Evolutionary conservation across 345 rosid genomes (phyloP).

Genomic region (Linum trigynum): DNA sequence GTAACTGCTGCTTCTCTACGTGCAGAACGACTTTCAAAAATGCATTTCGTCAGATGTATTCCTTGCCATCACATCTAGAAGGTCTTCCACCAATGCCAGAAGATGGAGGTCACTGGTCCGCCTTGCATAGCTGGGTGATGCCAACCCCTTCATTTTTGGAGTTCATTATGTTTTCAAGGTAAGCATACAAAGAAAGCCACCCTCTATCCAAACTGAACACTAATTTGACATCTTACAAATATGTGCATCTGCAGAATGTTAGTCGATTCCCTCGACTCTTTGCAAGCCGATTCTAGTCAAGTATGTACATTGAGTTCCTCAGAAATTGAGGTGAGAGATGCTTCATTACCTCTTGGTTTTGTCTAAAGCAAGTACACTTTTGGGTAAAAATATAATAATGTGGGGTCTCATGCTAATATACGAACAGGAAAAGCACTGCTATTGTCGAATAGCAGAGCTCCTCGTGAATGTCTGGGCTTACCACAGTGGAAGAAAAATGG

Average conservation of each 20-base stretch:
- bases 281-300: slow-evolving; percentile 42
- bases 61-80: slow-evolving; percentile 52
- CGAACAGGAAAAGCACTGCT: slow-evolving; percentile 73
- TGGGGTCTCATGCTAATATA: slow-evolving; percentile 8
- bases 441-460: slow-evolving; percentile 78
- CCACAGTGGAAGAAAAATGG: slow-evolving; percentile 81
- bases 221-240: slow-evolving; percentile 1
- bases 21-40: slow-evolving; percentile 65
- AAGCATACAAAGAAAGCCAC: slow-evolving; percentile 3
- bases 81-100: slow-evolving; percentile 95
- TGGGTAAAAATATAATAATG: not conserved
- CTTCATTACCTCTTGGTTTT: not conserved
- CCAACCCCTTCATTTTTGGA: slow-evolving; percentile 92
- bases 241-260: slow-evolving; percentile 57
- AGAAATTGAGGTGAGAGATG: slow-evolving; percentile 51
- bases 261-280: slow-evolving; percentile 74
- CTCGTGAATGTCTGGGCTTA: slow-evolving; percentile 93
- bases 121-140: slow-evolving; percentile 95
- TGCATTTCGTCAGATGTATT: slow-evolving; percentile 75
- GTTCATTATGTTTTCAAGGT: slow-evolving; percentile 87
- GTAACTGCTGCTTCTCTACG: slow-evolving; percentile 5
- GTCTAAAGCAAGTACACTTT: not conserved
- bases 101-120: slow-evolving; percentile 87
- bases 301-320: slow-evolving; percentile 60
- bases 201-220: not conserved